These are phyloP conservation scores for Colletotrichum orbiculare DNA, from an alignment of 2,329 filamentous ascomycete genomes.

Conservation along the genomic window DNA sequence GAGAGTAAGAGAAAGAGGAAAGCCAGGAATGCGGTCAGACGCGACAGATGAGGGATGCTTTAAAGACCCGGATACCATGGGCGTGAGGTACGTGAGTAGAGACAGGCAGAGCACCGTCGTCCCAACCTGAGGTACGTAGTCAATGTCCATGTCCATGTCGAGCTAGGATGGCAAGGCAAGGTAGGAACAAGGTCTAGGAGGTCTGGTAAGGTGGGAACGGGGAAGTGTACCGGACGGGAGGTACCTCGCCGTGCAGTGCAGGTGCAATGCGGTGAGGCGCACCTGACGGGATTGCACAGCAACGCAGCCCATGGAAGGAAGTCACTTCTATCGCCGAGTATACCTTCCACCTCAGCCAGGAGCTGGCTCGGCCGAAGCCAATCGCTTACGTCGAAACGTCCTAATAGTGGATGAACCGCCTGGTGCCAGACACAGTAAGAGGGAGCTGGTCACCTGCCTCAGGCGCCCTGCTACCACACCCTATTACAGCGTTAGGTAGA, in stretches of 20 bases:
- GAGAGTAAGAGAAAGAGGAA: conserved; percentile 11
- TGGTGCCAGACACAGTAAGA: conserved; percentile 22
- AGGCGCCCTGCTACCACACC: not conserved
- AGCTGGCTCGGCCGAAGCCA: conserved; percentile 24
- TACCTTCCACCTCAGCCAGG: conserved; percentile 5
- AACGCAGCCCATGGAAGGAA: not conserved
- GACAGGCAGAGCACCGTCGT: too few relatives aligned
- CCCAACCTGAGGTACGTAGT: too few relatives aligned
- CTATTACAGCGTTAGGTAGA: too few relatives aligned
- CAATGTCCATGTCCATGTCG: too few relatives aligned
- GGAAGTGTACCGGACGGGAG: conserved; percentile 19
- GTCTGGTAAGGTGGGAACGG: conserved; percentile 10
- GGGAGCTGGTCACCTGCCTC: conserved; percentile 23
- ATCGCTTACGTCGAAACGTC: conserved; percentile 29
- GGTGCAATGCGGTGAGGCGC: not conserved
- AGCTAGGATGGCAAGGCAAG: too few relatives aligned
- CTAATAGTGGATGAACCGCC: conserved; percentile 23
- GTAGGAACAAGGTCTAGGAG: too few relatives aligned
- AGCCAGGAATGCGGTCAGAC: conserved; percentile 17
- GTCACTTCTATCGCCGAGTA: conserved; percentile 11
- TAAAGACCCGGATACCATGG: conserved; percentile 27
- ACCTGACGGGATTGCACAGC: not conserved
- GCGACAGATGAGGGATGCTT: conserved; percentile 29
- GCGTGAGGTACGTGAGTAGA: conserved; percentile 14
- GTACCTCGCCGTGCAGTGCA: not conserved